Evolutionary conservation across 1,284 basidiomycete genomes (phyloP), one percentile per base, ranked within the genome.

Genomic region (Grifola frondosa): DNA sequence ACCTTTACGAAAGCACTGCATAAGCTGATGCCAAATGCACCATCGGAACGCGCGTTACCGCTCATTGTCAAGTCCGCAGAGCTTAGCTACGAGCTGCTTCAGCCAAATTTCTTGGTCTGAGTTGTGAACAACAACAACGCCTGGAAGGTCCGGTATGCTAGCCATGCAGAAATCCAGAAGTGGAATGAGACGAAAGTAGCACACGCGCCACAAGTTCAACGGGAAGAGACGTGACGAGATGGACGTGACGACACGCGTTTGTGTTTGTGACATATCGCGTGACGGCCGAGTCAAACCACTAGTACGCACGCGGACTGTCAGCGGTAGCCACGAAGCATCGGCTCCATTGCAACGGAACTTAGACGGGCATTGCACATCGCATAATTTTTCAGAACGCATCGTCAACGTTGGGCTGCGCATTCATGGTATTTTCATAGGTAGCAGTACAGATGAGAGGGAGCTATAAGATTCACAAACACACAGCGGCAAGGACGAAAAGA

Each of bases 51-150:
- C 49, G 49, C 49, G 54, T 45, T 44, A 84, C 80, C 77, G 77
- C 49, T 77, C 70, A 42, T 78, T 66, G 32, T 80, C 75, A 24
- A 89, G 65, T 5, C 70, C 68, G 61, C 90, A 91, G 19, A 92
- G 69, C 22, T 61, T 60, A 5, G 82, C 80, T 13, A 92, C 86
- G 44, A 74, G 69, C 13, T 59, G 53, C 49, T 80, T 82, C 40
- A 93, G 72, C 80, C 80, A 84, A 24, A 37, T 59, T 48, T 83
- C 80, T 26, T 81, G 74, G 0, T 77, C 72, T 28, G 79, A 83
- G 42, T 73, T 66, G 30, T 68, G 73, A 22, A 77, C 71, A 24
- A 88, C 62, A 22, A 74, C 70, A 1, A 52, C 53, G 24, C 86
- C 87, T 44, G 86, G 86, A 24, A 89, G 70, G 22, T 85, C 77